Evolutionary conservation across 306 rosid genomes (phyloP), one percentile per base, ranked within the genome.

Genomic region (Cucurbita pepo): DNA sequence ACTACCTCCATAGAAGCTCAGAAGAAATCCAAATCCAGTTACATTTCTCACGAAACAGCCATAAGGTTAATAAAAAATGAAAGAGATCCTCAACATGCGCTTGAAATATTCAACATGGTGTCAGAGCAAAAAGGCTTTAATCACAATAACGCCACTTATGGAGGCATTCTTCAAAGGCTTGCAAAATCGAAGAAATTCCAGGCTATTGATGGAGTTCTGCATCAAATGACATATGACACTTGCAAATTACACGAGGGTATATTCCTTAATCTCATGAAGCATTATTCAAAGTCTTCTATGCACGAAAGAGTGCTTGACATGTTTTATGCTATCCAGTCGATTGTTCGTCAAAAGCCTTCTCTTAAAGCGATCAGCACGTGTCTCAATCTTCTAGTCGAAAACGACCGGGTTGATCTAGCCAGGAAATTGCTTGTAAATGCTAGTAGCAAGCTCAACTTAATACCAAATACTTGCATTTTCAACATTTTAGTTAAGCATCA

Each of bases 401-500:
- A 89, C 1, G 67, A 82, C 48, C 86, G 74, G 78, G 80, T 90
- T 79, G 91, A 83, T 82, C 83, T 90, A 80, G 88, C 86, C n/a
- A 86, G 83, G 50, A 34, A 87, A 55, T 79, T 90, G 76, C 96
- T 93, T 54, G 59, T 82, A 61, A 84, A 86, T 81, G 81, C 89
- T 16, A 84, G 78, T 78, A 83, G 87, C 73, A 81, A 71, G 55
- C 82, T 90, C 36, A 64, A 73, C 19, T 67, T 83, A 56, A 84
- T 74, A 84, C 96, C 91, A n/a, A 93, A 93, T 14, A 81, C 86
- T 0, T 93, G 97, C 78, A 80, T 93, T 50, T 89, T 83, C 76
- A 93, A 90, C 76, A 93, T 93, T 69, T 81, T 93, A 61, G 87
- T 93, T 64, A 93, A 93, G 84, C 88, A 88, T 83, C 94, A 93